Evolutionary conservation across 495 filamentous ascomycete genomes (phyloP).

Genomic region (Lasiosphaeriaceae sp.): DNA sequence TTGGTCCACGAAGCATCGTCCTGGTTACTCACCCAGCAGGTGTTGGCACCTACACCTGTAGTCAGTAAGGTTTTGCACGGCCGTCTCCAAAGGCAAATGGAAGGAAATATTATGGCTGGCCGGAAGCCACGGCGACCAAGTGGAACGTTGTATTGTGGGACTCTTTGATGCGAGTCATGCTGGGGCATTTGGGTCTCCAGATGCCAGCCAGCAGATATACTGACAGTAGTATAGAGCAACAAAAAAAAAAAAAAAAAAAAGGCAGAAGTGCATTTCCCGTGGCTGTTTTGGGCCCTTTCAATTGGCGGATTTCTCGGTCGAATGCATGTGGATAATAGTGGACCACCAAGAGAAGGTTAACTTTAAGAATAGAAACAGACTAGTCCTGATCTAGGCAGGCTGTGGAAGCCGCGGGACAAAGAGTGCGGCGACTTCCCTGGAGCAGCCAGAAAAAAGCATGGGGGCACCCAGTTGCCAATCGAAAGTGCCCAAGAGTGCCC

Average conservation of each 20-base stretch:
- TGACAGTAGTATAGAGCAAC: no score
- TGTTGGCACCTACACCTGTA: neutral
- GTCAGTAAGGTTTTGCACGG: neutral
- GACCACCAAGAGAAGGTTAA: slow-evolving; percentile 18
- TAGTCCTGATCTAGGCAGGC: slow-evolving; percentile 9
- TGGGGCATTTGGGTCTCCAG: neutral
- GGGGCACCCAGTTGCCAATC: neutral
- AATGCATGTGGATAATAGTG: neutral
- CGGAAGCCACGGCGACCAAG: neutral
- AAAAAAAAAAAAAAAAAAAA: no score
- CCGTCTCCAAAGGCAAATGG: neutral
- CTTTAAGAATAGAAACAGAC: slow-evolving; percentile 30
- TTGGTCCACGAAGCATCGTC: no score
- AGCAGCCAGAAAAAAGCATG: neutral
- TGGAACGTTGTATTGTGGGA: neutral
- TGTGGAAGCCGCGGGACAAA: neutral
- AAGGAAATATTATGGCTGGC: neutral
- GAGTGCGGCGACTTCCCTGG: neutral
- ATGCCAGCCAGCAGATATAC: no score
- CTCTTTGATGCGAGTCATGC: neutral
- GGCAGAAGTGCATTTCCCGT: no score
- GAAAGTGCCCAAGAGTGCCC: no score
- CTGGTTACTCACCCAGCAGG: neutral
- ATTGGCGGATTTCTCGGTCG: no score
- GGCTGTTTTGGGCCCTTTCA: no score